These are phyloP conservation scores for Candida sp. DNA, from an alignment of 1,139 yeast species.

Conservation along the genomic window DNA sequence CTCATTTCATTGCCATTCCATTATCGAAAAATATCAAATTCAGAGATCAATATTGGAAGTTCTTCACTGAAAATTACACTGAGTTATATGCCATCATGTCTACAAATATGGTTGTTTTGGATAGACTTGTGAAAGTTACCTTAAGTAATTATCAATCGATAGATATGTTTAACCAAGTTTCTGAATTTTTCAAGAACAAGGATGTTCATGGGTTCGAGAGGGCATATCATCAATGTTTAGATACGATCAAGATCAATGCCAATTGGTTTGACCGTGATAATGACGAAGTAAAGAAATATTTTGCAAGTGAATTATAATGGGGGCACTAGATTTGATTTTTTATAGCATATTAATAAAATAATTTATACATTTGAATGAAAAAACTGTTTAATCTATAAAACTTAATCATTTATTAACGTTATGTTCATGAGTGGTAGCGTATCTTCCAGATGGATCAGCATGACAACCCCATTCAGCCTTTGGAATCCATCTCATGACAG, in stretches of 20 bases:
- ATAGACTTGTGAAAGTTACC: constrained; percentile 57
- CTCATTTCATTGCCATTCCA: constrained; percentile 54
- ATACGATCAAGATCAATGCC: constrained; percentile 45
- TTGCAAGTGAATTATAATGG: constrained; percentile 6
- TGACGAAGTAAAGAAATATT: constrained; percentile 22
- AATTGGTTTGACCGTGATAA: constrained; percentile 44
- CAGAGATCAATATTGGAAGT: constrained; percentile 53
- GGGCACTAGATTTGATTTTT: not conserved
- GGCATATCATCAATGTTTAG: constrained; percentile 54
- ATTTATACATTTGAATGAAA: not conserved
- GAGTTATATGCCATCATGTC: constrained; percentile 45
- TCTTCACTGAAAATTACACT: constrained; percentile 52
- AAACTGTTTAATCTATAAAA: constrained; percentile 1
- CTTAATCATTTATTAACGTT: constrained; percentile 25
- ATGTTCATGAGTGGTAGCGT: constrained; percentile 80
- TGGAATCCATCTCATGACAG: constrained; percentile 99
- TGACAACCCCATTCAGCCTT: constrained; percentile 99
- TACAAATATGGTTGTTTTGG: constrained; percentile 59
- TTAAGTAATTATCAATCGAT: constrained; percentile 44
- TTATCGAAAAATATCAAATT: constrained; percentile 50
- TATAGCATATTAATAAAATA: not conserved
- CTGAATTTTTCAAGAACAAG: constrained; percentile 49
- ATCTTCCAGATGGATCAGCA: constrained; percentile 98
- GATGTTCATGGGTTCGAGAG: constrained; percentile 62
- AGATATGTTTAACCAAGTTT: constrained; percentile 42